phyloP scores from a whole-genome alignment of 495 filamentous ascomycete species.

The Beverwykella pulmonaria region DNA sequence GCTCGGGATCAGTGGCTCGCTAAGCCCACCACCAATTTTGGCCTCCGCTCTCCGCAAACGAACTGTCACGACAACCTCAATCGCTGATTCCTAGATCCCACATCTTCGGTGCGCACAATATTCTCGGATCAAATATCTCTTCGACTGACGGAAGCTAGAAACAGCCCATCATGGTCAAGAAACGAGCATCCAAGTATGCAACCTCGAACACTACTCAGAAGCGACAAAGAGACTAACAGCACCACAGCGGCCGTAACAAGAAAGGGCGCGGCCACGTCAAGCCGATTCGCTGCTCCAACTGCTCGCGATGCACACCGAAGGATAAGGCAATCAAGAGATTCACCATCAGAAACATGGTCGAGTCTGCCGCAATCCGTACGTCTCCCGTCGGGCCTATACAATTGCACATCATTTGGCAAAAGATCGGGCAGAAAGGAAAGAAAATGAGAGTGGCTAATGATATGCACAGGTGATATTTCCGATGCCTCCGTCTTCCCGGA shows the following conservation, averaged over 20 bases:
- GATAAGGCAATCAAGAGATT: conserved; percentile 99
- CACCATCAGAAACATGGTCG: conserved; percentile 99
- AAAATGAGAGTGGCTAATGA: conserved; percentile 11
- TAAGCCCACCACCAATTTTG: conserved; percentile 30
- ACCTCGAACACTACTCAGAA: conserved; percentile 5
- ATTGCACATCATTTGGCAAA: not conserved
- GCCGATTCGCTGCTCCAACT: conserved; percentile 99
- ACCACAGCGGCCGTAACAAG: conserved; percentile 92
- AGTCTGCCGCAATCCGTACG: conserved; percentile 99
- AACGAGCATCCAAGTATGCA: conserved; percentile 94
- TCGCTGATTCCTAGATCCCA: conserved; percentile 33
- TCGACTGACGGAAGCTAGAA: conserved; percentile 25
- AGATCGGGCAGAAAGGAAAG: conserved; percentile 1
- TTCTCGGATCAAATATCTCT: not conserved
- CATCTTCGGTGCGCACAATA: conserved; percentile 31
- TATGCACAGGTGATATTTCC: conserved; percentile 90
- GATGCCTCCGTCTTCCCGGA: conserved; percentile 98
- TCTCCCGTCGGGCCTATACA: conserved; percentile 43
- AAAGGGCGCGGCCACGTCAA: conserved; percentile 99
- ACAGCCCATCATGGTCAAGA: conserved; percentile 95
- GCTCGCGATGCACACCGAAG: conserved; percentile 99
- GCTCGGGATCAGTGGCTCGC: conserved; percentile 17
- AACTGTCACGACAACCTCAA: conserved; percentile 29
- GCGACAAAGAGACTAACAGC: conserved; percentile 20
- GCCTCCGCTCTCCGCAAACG: conserved; percentile 10